Evolutionary conservation across 1,139 yeast genomes (phyloP).

Genomic region (Yamadazyma membranifaciens): DNA sequence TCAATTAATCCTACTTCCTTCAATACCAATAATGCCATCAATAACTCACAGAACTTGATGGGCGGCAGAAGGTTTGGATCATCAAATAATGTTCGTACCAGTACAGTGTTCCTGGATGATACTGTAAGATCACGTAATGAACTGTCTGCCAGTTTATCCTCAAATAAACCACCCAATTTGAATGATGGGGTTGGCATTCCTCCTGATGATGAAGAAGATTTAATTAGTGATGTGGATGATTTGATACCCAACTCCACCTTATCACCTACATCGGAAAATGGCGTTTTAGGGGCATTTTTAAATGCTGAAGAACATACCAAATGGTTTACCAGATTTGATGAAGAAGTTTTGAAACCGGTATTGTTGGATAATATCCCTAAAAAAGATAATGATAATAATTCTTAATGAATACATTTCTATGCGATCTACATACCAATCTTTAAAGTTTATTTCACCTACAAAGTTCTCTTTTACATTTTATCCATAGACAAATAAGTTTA

Average conservation of each 20-base stretch:
- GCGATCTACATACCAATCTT: neutral
- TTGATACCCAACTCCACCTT: constrained; percentile 16
- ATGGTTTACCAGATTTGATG: constrained; percentile 94
- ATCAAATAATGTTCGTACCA: neutral
- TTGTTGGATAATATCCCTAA: constrained; percentile 59
- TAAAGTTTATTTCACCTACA: neutral
- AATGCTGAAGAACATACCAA: constrained; percentile 76
- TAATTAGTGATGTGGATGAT: constrained; percentile 40
- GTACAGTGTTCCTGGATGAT: constrained; percentile 15
- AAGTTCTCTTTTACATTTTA: neutral
- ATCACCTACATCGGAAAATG: constrained; percentile 13
- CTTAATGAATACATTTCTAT: constrained; percentile 2
- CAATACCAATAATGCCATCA: constrained; percentile 9
- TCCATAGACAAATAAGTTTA: neutral
- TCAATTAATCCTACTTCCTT: constrained; percentile 16
- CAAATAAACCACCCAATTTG: constrained; percentile 5
- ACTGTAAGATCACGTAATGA: constrained; percentile 26
- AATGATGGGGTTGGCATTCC: constrained; percentile 8
- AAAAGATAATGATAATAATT: constrained; percentile 10
- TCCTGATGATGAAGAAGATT: constrained; percentile 25
- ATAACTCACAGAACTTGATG: constrained; percentile 14
- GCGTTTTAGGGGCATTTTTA: constrained; percentile 42
- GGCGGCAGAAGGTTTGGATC: constrained; percentile 35
- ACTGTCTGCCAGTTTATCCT: constrained; percentile 24
- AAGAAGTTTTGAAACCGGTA: constrained; percentile 94